Evolutionary conservation across 768 basidiomycete species (phyloP).

Genomic region (Amanita muscaria): DNA sequence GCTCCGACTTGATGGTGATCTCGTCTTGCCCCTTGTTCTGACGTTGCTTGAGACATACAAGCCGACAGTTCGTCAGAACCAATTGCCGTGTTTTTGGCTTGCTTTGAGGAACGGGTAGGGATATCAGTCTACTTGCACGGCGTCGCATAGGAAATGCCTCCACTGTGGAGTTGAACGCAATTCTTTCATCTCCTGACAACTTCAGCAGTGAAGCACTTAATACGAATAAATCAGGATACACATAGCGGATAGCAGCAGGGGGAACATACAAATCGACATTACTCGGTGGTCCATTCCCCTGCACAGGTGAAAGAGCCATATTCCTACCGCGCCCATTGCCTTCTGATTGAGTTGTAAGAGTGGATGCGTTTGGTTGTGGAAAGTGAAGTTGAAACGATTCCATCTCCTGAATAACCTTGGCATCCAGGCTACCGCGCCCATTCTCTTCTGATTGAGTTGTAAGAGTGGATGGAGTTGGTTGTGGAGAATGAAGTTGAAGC

Average conservation of each 20-base stretch:
- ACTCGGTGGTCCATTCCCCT: constrained; percentile 33
- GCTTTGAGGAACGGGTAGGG: constrained; percentile 38
- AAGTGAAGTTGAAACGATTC: constrained; percentile 20
- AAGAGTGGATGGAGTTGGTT: not conserved
- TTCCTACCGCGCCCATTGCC: constrained; percentile 46
- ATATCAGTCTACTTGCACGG: constrained; percentile 47
- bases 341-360: constrained; percentile 8
- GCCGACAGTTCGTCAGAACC: constrained; percentile 45
- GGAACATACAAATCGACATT: constrained; percentile 37
- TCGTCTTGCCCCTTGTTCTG: constrained; percentile 22
- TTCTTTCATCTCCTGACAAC: constrained; percentile 31
- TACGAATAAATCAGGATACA: not conserved
- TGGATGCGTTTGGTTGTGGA: constrained; percentile 1
- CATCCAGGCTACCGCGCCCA: constrained; percentile 36
- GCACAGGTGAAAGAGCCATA: constrained; percentile 44
- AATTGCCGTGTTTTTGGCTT: constrained; percentile 46
- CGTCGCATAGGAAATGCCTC: constrained; percentile 46
- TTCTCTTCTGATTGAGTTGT: constrained; percentile 18
- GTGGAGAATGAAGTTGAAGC: constrained; percentile 12
- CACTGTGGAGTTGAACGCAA: constrained; percentile 45
- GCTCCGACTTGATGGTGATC: constrained; percentile 41
- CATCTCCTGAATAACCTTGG: constrained; percentile 25
- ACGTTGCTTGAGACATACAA: constrained; percentile 48
- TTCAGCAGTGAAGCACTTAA: constrained; percentile 29
- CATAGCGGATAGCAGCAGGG: constrained; percentile 1